A percentile compares a stretch with the other conserved stretches of the same genome.
phyloP scores from a whole-genome alignment of 176 grass and related monocot genomes.

The Pontederia paniculata region DNA sequence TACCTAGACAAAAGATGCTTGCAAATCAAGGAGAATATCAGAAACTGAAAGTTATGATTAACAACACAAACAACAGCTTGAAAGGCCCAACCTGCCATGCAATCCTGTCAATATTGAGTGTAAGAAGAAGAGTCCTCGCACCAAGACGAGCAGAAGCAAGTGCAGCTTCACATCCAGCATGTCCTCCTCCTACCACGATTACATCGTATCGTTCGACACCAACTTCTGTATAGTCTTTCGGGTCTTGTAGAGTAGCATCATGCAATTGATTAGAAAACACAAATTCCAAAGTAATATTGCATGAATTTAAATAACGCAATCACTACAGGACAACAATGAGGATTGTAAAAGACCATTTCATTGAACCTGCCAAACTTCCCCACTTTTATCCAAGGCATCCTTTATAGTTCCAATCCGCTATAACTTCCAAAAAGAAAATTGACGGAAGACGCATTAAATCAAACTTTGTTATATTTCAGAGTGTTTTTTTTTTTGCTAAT shows the following conservation, averaged over 20 bases:
- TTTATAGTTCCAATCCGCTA: no score
- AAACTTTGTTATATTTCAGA: no score
- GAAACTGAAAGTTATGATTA: background rate
- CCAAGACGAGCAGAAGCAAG: slow-evolving; percentile 82
- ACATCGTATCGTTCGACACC: slow-evolving; percentile 74
- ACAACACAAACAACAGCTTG: background rate
- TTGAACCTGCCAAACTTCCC: background rate
- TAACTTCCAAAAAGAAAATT: no score
- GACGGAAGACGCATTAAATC: no score
- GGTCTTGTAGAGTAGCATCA: slow-evolving; percentile 27
- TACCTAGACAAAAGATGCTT: no score
- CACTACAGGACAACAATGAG: background rate
- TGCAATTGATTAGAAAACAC: background rate
- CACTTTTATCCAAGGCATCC: no score
- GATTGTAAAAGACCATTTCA: background rate
- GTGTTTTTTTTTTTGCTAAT: no score
- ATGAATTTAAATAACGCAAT: background rate
- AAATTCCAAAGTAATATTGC: background rate
- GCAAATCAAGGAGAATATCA: background rate
- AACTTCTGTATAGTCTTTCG: slow-evolving; percentile 10
- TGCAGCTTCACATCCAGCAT: slow-evolving; percentile 92
- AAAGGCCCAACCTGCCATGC: slow-evolving; percentile 70
- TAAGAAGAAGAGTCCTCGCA: slow-evolving; percentile 83
- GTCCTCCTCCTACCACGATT: slow-evolving; percentile 86
- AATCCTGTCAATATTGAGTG: slow-evolving; percentile 89